Base-by-base conservation (phyloP, 148 eudicot genomes). In the Mesembryanthemum crystallinum region DNA sequence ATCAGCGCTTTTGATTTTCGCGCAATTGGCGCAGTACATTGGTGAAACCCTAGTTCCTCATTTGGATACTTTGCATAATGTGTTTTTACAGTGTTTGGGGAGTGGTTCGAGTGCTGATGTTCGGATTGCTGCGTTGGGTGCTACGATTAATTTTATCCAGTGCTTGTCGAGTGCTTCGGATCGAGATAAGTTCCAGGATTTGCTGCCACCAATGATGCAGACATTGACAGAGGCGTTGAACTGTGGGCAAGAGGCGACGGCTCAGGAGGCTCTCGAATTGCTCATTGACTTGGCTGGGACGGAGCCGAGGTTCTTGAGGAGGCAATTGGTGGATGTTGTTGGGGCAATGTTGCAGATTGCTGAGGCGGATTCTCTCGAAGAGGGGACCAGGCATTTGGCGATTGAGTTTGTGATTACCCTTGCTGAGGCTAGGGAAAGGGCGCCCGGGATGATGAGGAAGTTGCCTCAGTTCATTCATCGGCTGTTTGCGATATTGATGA, bases 321-420 rank as follows among this genome's bases (percentile, higher is more conserved):
- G 94, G 77, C 94, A 90, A 71, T 69, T 92, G 65, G 91, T 82
- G 75, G 92, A 92, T 62, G 97, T 92, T 43, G 97, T 92, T 18
- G 97, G 94, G 35, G 85, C 94, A 51, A 92, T 92, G 94, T 68
- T 92, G 80, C 94, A 92, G 86, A 88, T 92, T 78, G 92, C 92
- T 0, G 97, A 92, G 94, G 94, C 97, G 0, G 92, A 90, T 49
- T 59, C 81, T 3, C 82, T 92, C 18, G 90, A 92, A 68, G 97
- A 92, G 75, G 97, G 94, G 59, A 92, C 97, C 0, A 74, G 92
- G 23, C 97, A 92, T 83, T 84, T 92, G 71, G 97, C 97, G 11
- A 72, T 88, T 65, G 89, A 88, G 73, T 86, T 88, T 51, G 86
- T 88, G 51, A 84, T 85, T 33, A 86, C 91, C 0, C 79, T 88